Base-by-base conservation (phyloP, 305 asterid species). In the Fraxinus albicans region DNA sequence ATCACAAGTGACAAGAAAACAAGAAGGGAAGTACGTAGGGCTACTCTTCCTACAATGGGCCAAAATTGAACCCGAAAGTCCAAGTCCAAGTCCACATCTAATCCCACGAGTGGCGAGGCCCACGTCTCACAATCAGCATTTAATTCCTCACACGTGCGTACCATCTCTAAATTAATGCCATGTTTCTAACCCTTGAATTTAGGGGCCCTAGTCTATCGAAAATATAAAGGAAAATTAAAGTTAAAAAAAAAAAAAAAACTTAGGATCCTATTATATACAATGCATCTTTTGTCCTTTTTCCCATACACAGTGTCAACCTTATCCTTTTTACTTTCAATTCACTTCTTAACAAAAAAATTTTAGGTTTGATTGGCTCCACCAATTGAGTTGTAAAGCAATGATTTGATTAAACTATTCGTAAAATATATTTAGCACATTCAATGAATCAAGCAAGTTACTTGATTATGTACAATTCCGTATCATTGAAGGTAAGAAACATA, bases 31-130 rank as follows among this genome's bases (percentile, higher is more conserved):
- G 40, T 17, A n/a, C 35, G 89, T 81, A 44, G 85, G 89, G 80
- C 81, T 83, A 9, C 12, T 17, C 19, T 13, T 19, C 83, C 83
- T 15, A 40, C 77, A 65, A 73, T 78, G 90, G 90, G 89, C 90
- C 94, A 82, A 63, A 9, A 2, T 9, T n/a, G 4, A 80, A 73
- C 35, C 58, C 44, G 69, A 84, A 76, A 86, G 87, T 86, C 90
- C 83, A 88, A 86, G 36, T 77, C 77, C 42, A 36, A 36, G 7
- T 36, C 42, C 42, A 47, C 83, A 74, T 82, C 85, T 76, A 79
- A 31, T 70, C 86, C 83, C 95, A 89, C 93, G 95, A 87, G 95
- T 88, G 97, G 94, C 12, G 13, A 76, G 91, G 89, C 91, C 93
- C 90, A 86, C 89, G 47, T 83, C 4, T 78, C 70, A 19, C 76